phyloP scores from a whole-genome alignment of 2,329 filamentous ascomycete species.

The Cytospora piceae region DNA sequence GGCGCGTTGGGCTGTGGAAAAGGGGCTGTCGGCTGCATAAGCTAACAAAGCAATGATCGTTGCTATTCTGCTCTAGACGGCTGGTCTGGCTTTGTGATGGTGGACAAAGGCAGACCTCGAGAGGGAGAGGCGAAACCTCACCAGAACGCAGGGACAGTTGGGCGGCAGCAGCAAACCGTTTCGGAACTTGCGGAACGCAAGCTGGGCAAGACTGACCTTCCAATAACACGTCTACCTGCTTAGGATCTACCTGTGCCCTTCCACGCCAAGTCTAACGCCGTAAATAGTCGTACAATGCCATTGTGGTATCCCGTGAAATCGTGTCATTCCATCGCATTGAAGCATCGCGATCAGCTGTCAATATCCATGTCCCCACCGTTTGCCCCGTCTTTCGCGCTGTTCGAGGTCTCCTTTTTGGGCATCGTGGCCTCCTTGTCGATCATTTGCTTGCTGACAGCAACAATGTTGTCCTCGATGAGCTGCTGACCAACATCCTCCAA shows the following conservation, averaged over 20 bases:
- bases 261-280: conserved; percentile 27
- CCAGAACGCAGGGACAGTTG: not conserved
- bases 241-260: conserved; percentile 25
- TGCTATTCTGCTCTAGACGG: not conserved
- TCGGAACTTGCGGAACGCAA: conserved; percentile 9
- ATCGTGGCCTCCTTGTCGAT: conserved; percentile 98
- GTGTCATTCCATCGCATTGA: conserved; percentile 12
- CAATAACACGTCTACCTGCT: conserved; percentile 22
- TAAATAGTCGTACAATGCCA: conserved; percentile 31
- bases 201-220: conserved; percentile 17
- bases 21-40: not conserved
- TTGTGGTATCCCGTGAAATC: conserved; percentile 31
- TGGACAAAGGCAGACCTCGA: conserved; percentile 5
- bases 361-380: conserved; percentile 70
- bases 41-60: not conserved
- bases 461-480: conserved; percentile 98
- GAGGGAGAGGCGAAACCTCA: not conserved
- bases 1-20: not conserved
- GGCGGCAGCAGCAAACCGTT: not conserved
- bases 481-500: conserved; percentile 95
- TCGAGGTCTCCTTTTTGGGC: conserved; percentile 67
- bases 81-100: not conserved
- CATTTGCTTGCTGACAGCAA: conserved; percentile 97
- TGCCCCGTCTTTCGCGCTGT: conserved; percentile 51
- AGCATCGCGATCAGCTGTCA: conserved; percentile 56